These are phyloP conservation scores for Phytophthora sojae DNA, from an alignment of 352 stramenopile genomes.

Conservation along the genomic window DNA sequence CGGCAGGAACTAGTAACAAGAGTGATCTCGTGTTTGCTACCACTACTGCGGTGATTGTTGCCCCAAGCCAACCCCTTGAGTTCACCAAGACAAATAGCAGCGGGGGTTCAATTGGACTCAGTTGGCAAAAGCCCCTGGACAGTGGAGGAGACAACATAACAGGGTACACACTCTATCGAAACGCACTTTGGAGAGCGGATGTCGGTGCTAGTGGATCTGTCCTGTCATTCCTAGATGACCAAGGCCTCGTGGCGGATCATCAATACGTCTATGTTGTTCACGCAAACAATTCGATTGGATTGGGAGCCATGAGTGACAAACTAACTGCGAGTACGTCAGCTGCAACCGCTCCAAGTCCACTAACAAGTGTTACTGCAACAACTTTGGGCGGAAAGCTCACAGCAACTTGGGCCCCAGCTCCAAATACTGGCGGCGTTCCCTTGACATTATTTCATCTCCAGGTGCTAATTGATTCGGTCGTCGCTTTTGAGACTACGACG, in stretches of 20 bases:
- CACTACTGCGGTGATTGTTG: conserved; percentile 32
- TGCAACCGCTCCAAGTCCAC: conserved; percentile 32
- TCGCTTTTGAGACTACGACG: conserved; percentile 5
- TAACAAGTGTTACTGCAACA: conserved; percentile 13
- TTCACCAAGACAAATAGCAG: conserved; percentile 21
- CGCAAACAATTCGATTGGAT: conserved; percentile 48
- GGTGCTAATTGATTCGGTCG: conserved; percentile 10
- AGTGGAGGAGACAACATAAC: conserved; percentile 47
- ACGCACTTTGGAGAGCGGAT: conserved; percentile 25
- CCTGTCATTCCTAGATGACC: conserved; percentile 37
- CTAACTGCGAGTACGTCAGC: conserved; percentile 36
- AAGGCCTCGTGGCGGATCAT: conserved; percentile 35
- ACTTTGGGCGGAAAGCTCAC: conserved; percentile 42
- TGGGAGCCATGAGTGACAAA: conserved; percentile 34
- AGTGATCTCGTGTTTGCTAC: conserved; percentile 26
- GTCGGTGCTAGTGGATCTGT: conserved; percentile 7
- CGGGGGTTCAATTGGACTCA: conserved; percentile 54
- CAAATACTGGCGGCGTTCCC: conserved; percentile 50
- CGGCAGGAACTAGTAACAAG: conserved; percentile 40
- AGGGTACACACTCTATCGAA: conserved; percentile 53
- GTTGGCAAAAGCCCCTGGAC: conserved; percentile 54
- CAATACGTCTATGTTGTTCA: conserved; percentile 56
- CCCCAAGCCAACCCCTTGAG: conserved; percentile 39
- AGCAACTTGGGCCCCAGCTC: conserved; percentile 36
- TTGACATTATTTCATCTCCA: conserved; percentile 33